A percentile compares a stretch with the other conserved stretches of the same genome.
These are phyloP conservation scores for Ceratobasidium sp. DNA, from an alignment of 1,284 basidiomycete genomes.

Conservation along the genomic window DNA sequence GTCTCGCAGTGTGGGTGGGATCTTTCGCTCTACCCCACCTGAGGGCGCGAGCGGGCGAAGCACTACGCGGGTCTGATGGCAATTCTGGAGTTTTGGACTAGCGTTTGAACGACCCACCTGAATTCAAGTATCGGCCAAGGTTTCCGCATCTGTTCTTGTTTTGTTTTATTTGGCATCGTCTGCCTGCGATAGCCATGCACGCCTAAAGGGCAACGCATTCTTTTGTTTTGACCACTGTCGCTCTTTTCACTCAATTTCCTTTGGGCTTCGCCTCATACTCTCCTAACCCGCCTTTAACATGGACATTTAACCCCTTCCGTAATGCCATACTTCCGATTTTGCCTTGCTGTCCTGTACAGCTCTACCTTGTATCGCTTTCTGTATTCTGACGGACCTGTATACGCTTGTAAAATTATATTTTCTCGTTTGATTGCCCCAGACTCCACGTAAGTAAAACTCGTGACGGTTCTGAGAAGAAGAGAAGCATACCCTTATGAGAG, in stretches of 20 bases:
- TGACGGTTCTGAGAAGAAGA: too few species aligned
- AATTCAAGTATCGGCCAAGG: slow-evolving; percentile 38
- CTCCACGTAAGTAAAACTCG: too few species aligned
- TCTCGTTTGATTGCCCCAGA: neutral
- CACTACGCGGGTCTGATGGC: slow-evolving; percentile 21
- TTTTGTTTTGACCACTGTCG: slow-evolving; percentile 28
- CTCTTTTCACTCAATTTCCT: slow-evolving; percentile 21
- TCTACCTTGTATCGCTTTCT: neutral
- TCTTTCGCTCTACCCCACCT: slow-evolving; percentile 13
- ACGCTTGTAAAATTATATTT: slow-evolving; percentile 23
- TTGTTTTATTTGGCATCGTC: slow-evolving; percentile 5
- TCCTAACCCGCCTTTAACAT: neutral
- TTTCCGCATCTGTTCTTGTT: slow-evolving; percentile 15
- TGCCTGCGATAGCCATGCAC: slow-evolving; percentile 7
- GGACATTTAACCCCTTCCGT: slow-evolving; percentile 21
- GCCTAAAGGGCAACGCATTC: slow-evolving; percentile 41
- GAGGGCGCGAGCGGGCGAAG: neutral
- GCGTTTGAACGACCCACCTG: slow-evolving; percentile 29
- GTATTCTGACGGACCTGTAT: slow-evolving; percentile 4
- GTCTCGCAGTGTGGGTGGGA: slow-evolving; percentile 35
- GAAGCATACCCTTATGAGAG: too few species aligned
- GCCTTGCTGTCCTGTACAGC: neutral
- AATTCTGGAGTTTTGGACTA: neutral
- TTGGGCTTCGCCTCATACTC: neutral
- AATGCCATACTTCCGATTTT: slow-evolving; percentile 29